Percentiles rank a stretch among this genome's conserved stretches.
Evolutionary conservation across 1,284 basidiomycete species (phyloP).

Genomic region (Neonothopanus nambi): DNA sequence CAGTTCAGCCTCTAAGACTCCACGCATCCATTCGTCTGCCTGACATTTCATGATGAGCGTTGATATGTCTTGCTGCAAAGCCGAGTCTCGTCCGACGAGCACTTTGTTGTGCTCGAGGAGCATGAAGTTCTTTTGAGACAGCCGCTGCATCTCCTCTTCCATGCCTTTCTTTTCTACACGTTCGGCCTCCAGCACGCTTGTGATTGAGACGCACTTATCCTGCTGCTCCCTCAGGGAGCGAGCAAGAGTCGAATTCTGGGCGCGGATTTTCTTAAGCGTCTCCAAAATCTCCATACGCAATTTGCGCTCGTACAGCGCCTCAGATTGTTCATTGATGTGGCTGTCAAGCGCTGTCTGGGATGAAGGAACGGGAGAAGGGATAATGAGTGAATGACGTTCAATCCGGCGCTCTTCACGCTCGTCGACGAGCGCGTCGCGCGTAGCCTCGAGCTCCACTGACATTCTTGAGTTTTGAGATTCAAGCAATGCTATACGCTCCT

Average conservation of each 20-base stretch:
- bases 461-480: slow-evolving; percentile 23
- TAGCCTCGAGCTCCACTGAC: slow-evolving; percentile 23
- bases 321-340: slow-evolving; percentile 18
- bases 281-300: slow-evolving; percentile 24
- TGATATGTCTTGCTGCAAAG: slow-evolving; percentile 23
- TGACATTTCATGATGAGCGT: slow-evolving; percentile 24
- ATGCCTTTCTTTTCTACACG: slow-evolving; percentile 18
- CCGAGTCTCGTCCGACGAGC: slow-evolving; percentile 23
- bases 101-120: slow-evolving; percentile 28
- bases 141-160: slow-evolving; percentile 20
- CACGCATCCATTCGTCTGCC: slow-evolving; percentile 25
- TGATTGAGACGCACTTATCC: slow-evolving; percentile 19
- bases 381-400: slow-evolving; percentile 12
- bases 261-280: slow-evolving; percentile 26
- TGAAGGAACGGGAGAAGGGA: slow-evolving; percentile 4
- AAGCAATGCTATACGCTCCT: slow-evolving; percentile 24
- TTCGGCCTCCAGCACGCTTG: slow-evolving; percentile 22
- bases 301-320: slow-evolving; percentile 23
- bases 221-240: slow-evolving; percentile 23
- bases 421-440: slow-evolving; percentile 21
- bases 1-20: slow-evolving; percentile 22
- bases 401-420: slow-evolving; percentile 21
- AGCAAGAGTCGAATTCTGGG: slow-evolving; percentile 24
- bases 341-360: slow-evolving; percentile 11
- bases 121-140: slow-evolving; percentile 22